Percentiles rank a stretch among this genome's conserved stretches.
These are phyloP conservation scores for Pseudonitzschia multistriata DNA, from an alignment of 108 stramenopile species.

Conservation along the genomic window DNA sequence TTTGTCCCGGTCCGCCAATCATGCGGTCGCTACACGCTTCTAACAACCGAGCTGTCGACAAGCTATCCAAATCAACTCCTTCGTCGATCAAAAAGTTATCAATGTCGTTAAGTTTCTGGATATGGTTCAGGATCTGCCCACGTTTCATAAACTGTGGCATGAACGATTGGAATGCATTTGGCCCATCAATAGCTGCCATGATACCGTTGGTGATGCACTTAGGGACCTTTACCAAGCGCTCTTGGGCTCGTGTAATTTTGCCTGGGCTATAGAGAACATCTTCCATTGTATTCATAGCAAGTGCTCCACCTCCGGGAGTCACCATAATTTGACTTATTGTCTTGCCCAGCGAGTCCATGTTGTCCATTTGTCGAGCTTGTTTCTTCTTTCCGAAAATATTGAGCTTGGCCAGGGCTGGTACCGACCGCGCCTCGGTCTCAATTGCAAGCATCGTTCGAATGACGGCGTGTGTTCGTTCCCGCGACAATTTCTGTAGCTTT, in stretches of 20 bases:
- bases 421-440: conserved; percentile 55
- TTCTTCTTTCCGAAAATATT: conserved; percentile 75
- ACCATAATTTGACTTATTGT: conserved; percentile 21
- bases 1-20: conserved; percentile 52
- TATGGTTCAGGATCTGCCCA: conserved; percentile 45
- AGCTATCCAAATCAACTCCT: conserved; percentile 43
- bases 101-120: conserved; percentile 58
- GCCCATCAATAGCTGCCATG: conserved; percentile 41
- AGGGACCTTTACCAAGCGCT: conserved; percentile 42
- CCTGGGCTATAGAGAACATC: conserved; percentile 35
- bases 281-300: conserved; percentile 39
- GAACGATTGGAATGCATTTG: conserved; percentile 43
- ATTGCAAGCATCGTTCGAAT: conserved; percentile 59
- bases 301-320: conserved; percentile 27
- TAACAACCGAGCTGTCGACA: conserved; percentile 37
- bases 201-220: conserved; percentile 62
- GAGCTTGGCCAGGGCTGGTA: conserved; percentile 67
- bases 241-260: conserved; percentile 24
- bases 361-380: conserved; percentile 23
- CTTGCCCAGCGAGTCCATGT: conserved; percentile 19
- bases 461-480: conserved; percentile 69
- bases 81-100: conserved; percentile 69
- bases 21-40: conserved; percentile 77
- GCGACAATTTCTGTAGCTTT: conserved; percentile 45
- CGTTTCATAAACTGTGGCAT: conserved; percentile 66